Evolutionary conservation across 305 asterid genomes (phyloP).

Genomic region (Nicotiana rustica): DNA sequence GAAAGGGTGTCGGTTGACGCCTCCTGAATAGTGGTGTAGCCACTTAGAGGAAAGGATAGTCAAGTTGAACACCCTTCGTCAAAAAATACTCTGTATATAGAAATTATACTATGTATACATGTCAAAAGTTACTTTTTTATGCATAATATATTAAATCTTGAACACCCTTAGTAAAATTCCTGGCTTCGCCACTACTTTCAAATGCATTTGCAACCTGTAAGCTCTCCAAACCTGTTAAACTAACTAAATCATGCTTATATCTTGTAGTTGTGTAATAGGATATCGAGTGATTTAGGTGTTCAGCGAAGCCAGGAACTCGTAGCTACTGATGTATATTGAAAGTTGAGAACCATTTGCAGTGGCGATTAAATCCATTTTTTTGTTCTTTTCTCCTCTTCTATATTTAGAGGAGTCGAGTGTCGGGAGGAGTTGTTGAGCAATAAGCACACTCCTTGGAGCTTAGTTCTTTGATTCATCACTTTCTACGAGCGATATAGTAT

Average conservation of each 20-base stretch:
- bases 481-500: neutral
- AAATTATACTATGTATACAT: no score
- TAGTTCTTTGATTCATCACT: neutral
- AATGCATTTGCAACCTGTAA: neutral
- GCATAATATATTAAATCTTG: no score
- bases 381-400: neutral
- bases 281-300: constrained; percentile 77
- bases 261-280: constrained; percentile 76
- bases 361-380: constrained; percentile 1
- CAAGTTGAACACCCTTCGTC: no score
- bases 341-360: neutral
- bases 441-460: neutral
- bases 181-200: no score
- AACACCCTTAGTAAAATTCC: no score
- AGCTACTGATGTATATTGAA: constrained; percentile 39
- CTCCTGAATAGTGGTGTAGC: no score
- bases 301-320: constrained; percentile 56
- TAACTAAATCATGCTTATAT: constrained; percentile 12
- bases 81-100: no score
- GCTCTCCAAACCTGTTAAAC: neutral
- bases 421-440: neutral
- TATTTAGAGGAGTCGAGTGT: neutral
- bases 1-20: no score
- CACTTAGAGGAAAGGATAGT: no score
- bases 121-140: no score